Evolutionary conservation across 768 basidiomycete genomes (phyloP).

Genomic region (Filobasidium floriforme): DNA sequence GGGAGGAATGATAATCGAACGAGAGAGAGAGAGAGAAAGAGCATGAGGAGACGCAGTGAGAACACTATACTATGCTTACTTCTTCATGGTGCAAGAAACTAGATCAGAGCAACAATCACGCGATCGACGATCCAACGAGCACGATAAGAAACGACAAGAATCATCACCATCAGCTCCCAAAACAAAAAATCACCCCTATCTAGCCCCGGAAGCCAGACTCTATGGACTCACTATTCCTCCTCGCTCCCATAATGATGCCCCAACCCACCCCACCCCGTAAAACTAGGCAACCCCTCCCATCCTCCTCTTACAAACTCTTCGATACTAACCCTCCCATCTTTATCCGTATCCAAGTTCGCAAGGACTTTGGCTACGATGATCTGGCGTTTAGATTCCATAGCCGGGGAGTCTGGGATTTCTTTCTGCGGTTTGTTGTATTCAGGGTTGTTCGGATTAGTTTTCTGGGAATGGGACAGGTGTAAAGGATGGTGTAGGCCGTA

Average conservation of each 20-base stretch:
- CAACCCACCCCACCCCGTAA: constrained; percentile 42
- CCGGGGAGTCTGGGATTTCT: no score
- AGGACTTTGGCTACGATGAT: constrained; percentile 67
- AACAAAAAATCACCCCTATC: neutral
- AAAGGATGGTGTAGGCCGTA: constrained; percentile 76
- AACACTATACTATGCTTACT: constrained; percentile 46
- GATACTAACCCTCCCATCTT: constrained; percentile 53
- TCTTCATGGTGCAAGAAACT: constrained; percentile 78
- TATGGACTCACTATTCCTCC: constrained; percentile 44
- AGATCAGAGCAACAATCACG: no score
- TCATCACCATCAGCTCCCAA: neutral
- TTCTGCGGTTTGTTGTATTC: no score
- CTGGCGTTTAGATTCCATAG: constrained; percentile 74
- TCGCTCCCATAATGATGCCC: constrained; percentile 46
- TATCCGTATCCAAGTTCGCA: constrained; percentile 61
- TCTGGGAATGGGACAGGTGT: no score
- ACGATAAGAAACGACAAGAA: no score
- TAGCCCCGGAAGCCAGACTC: no score
- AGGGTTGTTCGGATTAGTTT: constrained; percentile 70
- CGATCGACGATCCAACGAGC: no score
- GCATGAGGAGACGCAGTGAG: no score
- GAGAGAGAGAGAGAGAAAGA: neutral
- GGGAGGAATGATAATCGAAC: constrained; percentile 15
- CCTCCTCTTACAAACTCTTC: constrained; percentile 43
- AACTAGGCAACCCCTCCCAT: constrained; percentile 40